These are phyloP conservation scores for Colletotrichum lentis DNA, from an alignment of 2,329 filamentous ascomycete genomes.

Conservation along the genomic window DNA sequence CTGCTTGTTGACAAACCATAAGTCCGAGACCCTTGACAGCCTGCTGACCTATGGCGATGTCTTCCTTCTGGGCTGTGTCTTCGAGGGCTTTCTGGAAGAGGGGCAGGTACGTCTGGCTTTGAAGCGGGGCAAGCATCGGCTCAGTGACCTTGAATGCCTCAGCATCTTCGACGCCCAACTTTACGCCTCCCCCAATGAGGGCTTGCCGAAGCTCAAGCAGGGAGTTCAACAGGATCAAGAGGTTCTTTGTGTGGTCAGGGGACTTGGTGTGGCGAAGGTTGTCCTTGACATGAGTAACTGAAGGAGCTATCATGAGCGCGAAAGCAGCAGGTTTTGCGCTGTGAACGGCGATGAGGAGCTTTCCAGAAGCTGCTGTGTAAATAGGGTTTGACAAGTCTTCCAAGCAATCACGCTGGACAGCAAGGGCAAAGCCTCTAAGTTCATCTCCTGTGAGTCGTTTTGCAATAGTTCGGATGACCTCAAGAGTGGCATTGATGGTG, in stretches of 20 bases:
- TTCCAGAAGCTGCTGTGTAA: constrained; percentile 62
- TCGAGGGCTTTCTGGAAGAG: constrained; percentile 47
- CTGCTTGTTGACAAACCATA: constrained; percentile 53
- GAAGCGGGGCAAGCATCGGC: constrained; percentile 52
- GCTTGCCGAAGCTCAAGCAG: constrained; percentile 57
- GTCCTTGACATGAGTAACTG: constrained; percentile 59
- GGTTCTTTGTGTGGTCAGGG: constrained; percentile 58
- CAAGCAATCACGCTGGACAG: constrained; percentile 61
- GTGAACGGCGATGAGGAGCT: constrained; percentile 60
- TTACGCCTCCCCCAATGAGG: constrained; percentile 45
- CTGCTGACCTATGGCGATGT: constrained; percentile 53
- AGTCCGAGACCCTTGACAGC: constrained; percentile 57
- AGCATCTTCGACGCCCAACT: constrained; percentile 48
- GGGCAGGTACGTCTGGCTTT: constrained; percentile 54
- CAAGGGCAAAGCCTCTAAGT: constrained; percentile 56
- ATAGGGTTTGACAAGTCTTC: constrained; percentile 62
- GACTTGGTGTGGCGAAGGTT: constrained; percentile 62
- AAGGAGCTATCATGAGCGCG: constrained; percentile 55
- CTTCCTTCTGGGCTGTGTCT: constrained; percentile 47
- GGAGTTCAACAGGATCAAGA: constrained; percentile 61
- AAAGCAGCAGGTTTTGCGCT: constrained; percentile 60
- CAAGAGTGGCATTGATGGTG: constrained; percentile 63
- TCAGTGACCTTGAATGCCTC: constrained; percentile 50
- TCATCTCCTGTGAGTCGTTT: constrained; percentile 55
- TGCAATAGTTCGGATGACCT: constrained; percentile 61